A percentile compares a stretch with the other conserved stretches of the same genome.
Conservation (phyloP, 805 yeast genomes). For the Hanseniaspora mollemarum region DNA sequence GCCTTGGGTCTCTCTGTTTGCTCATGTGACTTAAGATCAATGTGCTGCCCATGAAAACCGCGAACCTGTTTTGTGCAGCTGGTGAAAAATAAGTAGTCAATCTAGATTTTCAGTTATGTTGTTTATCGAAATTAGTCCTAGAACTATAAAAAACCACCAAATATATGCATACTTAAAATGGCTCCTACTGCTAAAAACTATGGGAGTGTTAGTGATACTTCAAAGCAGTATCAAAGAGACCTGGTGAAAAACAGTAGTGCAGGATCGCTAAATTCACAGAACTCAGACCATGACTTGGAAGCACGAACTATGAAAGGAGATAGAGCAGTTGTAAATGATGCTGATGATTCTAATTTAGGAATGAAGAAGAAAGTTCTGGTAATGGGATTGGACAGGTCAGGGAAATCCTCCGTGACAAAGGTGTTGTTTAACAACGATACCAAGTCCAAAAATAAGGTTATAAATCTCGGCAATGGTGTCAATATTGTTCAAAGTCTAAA, state of each 20-base stretch:
- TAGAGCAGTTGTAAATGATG: not conserved
- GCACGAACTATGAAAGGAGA: not conserved
- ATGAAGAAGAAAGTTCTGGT: slow-evolving; percentile 64
- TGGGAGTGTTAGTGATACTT: slow-evolving; percentile 3
- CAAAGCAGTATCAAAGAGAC: slow-evolving; percentile 2
- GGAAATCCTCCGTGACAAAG: slow-evolving; percentile 89
- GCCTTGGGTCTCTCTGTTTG: not conserved
- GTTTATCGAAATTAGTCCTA: too few species aligned
- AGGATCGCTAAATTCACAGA: slow-evolving; percentile 9
- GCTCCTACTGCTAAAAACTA: not conserved
- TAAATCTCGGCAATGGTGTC: slow-evolving; percentile 9
- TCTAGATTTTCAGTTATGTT: too few species aligned
- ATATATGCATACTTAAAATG: not conserved
- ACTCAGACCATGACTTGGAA: slow-evolving; percentile 14
- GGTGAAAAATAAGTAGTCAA: too few species aligned
- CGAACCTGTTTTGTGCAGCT: too few species aligned
- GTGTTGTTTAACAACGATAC: slow-evolving; percentile 95
- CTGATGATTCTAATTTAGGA: slow-evolving; percentile 31
- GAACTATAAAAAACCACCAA: not conserved
- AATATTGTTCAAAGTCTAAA: slow-evolving; percentile 9
- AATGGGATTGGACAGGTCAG: slow-evolving; percentile 82
- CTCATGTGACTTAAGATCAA: not conserved
- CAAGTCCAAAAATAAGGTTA: slow-evolving; percentile 39
- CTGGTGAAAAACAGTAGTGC: slow-evolving; percentile 2
- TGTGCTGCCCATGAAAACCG: too few species aligned